A percentile compares a stretch with the other conserved stretches of the same genome.
Conservation (phyloP, 2,329 filamentous ascomycete genomes). For the Pseudogymnoascus sp. region DNA sequence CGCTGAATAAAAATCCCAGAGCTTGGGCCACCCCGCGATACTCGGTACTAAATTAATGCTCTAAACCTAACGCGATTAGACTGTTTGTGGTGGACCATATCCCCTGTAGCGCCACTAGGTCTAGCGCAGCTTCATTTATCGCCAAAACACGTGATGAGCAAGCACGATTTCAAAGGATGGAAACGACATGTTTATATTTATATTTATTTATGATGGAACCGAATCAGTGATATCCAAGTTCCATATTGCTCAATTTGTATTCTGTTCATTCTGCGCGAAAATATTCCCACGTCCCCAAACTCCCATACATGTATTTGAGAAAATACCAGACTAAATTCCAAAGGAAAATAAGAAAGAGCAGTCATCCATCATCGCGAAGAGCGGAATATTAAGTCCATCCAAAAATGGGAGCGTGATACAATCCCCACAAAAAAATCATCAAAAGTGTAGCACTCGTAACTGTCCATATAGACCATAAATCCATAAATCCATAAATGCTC, state of each 20-base stretch:
- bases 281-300: neutral
- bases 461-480: neutral
- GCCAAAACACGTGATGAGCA: neutral
- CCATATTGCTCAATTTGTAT: neutral
- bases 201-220: neutral
- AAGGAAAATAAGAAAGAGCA: neutral
- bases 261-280: neutral
- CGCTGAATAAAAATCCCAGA: neutral
- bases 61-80: neutral
- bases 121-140: neutral
- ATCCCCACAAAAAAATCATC: neutral
- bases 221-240: neutral
- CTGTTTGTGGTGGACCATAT: neutral
- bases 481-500: neutral
- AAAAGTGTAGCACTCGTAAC: neutral
- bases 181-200: neutral
- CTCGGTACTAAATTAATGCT: neutral
- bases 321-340: neutral
- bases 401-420: neutral
- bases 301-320: neutral
- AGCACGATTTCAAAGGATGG: neutral
- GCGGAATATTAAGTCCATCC: neutral
- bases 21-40: slow-evolving; percentile 1
- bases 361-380: neutral
- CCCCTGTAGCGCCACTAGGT: neutral